Base-by-base conservation (phyloP, 2,329 filamentous ascomycete species). In the Truncatella angustata region DNA sequence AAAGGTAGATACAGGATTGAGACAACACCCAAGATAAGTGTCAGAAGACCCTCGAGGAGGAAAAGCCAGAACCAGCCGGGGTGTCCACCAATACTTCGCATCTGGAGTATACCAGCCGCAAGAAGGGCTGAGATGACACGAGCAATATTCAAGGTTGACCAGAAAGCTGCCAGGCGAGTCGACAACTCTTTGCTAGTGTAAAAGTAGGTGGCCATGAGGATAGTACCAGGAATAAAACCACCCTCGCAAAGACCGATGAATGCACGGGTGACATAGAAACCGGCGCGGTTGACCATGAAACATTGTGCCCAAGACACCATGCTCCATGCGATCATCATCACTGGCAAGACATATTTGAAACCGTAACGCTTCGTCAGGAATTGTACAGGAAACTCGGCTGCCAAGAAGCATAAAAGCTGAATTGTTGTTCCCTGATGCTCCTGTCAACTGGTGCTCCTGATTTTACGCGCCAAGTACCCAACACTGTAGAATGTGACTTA, bases 201-300 rank as follows among this genome's bases (percentile, higher is more conserved):
- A 68, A 87, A 91, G 66, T 90, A 90, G 2, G 81, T 84, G 1
- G 87, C 74, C 64, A 87, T 89, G 1, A 87, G 72, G 46, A 87
- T 81, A 10, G 78, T 79, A 56, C 77, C 79, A 2, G 80, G 80
- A 48, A 84, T 82, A 57, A 82, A 84, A 3, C 80, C 80, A 11
- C 78, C 77, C 58, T 83, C 78, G 46, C 73, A 79, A 2, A 78
- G 61, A 0, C 80, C 80, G 14, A 84, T 75, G 12, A 83, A 59
- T 3, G 80, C 72, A 1, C 80, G 72, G 0, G 78, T 79, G 3
- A 73, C 64, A 49, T 81, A 74, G 61, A 80, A 84, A 4, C 69
- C 67, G 0, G 72, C 63, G 34, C 76, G 69, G 24, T 70, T 70
- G 5, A 66, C 71, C 59, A 81, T 76, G 63, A 76, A 83, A 3